Evolutionary conservation across 192 early-diverging fungal species (phyloP).

Genomic region (Oehlia diaphana): DNA sequence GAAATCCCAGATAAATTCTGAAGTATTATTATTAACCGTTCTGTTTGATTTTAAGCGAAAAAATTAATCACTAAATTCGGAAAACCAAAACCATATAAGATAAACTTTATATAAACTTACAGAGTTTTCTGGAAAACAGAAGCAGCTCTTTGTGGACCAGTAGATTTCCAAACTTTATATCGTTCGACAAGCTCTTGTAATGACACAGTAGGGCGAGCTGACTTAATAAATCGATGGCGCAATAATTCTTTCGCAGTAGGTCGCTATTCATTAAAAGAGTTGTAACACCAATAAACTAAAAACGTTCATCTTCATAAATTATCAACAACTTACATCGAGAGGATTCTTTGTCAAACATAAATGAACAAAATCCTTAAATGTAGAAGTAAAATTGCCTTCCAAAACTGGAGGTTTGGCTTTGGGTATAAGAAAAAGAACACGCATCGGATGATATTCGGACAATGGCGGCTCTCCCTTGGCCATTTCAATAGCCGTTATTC

Average conservation of each 20-base stretch:
- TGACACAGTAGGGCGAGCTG: slow-evolving; percentile 76
- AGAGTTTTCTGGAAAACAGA: slow-evolving; percentile 24
- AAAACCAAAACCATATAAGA: background rate
- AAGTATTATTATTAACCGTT: slow-evolving; percentile 25
- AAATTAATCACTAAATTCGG: background rate
- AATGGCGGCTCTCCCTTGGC: slow-evolving; percentile 90
- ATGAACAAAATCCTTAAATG: slow-evolving; percentile 90
- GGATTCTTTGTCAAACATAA: slow-evolving; percentile 90
- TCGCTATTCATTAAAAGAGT: slow-evolving; percentile 48
- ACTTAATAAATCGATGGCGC: slow-evolving; percentile 86
- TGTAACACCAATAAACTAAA: slow-evolving; percentile 7
- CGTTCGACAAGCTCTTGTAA: slow-evolving; percentile 84
- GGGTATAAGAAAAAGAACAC: slow-evolving; percentile 91
- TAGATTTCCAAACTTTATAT: slow-evolving; percentile 75
- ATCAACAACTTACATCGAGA: slow-evolving; percentile 50
- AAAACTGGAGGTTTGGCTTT: slow-evolving; percentile 87
- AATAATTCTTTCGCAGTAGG: slow-evolving; percentile 88
- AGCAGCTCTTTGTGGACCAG: slow-evolving; percentile 40
- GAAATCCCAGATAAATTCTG: slow-evolving; percentile 39
- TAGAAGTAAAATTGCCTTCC: slow-evolving; percentile 72
- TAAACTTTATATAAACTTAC: slow-evolving; percentile 6
- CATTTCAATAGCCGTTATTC: slow-evolving; percentile 96
- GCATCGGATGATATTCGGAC: slow-evolving; percentile 95
- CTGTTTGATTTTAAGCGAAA: background rate
- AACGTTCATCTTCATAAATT: background rate